Percentiles rank a stretch among this genome's conserved stretches.
phyloP scores from a whole-genome alignment of 768 basidiomycete genomes.

The Trametes elegans region DNA sequence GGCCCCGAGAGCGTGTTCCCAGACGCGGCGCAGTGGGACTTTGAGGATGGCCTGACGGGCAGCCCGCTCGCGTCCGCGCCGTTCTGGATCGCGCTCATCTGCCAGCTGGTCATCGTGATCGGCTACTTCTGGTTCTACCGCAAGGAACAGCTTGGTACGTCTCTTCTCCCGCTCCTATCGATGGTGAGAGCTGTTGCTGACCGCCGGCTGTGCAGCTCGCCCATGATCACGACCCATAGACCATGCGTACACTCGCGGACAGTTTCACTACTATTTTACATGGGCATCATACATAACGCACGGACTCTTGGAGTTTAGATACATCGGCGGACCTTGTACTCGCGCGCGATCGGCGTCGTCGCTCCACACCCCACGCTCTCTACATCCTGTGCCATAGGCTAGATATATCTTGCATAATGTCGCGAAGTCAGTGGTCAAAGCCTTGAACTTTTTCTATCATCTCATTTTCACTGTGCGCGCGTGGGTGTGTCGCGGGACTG shows the following conservation, averaged over 20 bases:
- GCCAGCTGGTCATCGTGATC: constrained; percentile 80
- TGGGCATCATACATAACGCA: constrained; percentile 23
- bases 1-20: constrained; percentile 92
- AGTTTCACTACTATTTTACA: constrained; percentile 27
- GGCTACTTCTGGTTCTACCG: constrained; percentile 98
- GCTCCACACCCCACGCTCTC: constrained; percentile 26
- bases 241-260: constrained; percentile 24
- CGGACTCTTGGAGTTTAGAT: constrained; percentile 27
- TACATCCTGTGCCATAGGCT: constrained; percentile 25
- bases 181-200: not conserved
- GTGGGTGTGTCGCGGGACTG: too few relatives aligned
- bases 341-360: constrained; percentile 18
- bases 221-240: constrained; percentile 34
- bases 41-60: constrained; percentile 63
- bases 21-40: constrained; percentile 89
- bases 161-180: not conserved
- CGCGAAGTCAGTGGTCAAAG: constrained; percentile 3
- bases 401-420: constrained; percentile 20
- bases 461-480: not conserved
- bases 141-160: constrained; percentile 86
- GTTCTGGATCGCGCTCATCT: constrained; percentile 85
- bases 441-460: not conserved
- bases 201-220: constrained; percentile 24
- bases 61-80: constrained; percentile 82
- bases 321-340: constrained; percentile 28